Base-by-base conservation (phyloP, 2,329 filamentous ascomycete species). In the Pseudogymnoascus sp. region DNA sequence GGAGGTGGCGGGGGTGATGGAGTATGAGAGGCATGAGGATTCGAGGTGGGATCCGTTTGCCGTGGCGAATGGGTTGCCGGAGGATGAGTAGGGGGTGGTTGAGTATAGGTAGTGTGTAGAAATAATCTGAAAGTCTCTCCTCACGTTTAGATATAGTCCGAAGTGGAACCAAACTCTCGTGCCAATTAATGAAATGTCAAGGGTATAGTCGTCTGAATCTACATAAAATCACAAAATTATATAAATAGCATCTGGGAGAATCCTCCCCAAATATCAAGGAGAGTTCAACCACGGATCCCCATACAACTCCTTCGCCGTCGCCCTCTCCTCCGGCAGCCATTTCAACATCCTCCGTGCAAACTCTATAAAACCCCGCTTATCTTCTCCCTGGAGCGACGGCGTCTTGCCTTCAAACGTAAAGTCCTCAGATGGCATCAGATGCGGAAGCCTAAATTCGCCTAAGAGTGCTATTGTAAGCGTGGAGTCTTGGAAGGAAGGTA, bases 1-100 rank as follows among this genome's bases (percentile, higher is more conserved):
- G 23, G 69, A 69, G 0, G 73, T 86, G 31, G 82, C 83, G 1
- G 74, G 79, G 62, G 71, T 68, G 31, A 80, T 84, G 65, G 87
- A 89, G 75, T 88, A 88, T 74, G 79, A 79, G 11, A 79, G 85
- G 45, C 80, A 83, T 67, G 69, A 68, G 4, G 80, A 88, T 68
- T 62, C 80, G 1, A 73, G 67, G 2, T 70, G 76, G 16, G 86
- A 89, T 74, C 82, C 82, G 0, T 89, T 86, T 77, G 80, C 82
- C 14, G 73, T 74, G 67, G 19, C 25, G 14, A 61, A 39, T 41
- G 62, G 62, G 14, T 54, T 54, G 45, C 45, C 45, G 25, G 23
- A n/a, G 45, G 45, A 54, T 54, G 60, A 54, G 23, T 54, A 54
- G 45, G 14, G 37, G 6, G n/a, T 28, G 14, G 45, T 16, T 51